phyloP scores from a whole-genome alignment of 1,284 basidiomycete genomes.

The Neonothopanus nambi region DNA sequence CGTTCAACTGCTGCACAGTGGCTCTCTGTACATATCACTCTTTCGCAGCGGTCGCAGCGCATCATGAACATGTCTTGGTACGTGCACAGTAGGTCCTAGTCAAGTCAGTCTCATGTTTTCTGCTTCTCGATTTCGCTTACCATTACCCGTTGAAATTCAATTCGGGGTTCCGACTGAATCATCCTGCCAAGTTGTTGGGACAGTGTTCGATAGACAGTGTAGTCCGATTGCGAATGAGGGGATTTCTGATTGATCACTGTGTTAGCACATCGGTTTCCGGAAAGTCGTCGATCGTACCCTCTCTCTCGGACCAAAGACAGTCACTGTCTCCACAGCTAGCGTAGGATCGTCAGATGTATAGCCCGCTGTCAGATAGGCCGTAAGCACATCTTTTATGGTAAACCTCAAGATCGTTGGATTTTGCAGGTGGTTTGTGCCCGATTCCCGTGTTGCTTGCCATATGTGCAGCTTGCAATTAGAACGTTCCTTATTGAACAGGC shows the following conservation, averaged over 20 bases:
- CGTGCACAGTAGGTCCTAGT: slow-evolving; percentile 39
- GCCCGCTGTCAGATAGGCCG: slow-evolving; percentile 54
- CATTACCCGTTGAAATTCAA: slow-evolving; percentile 49
- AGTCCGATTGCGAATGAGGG: slow-evolving; percentile 68
- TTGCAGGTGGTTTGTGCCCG: slow-evolving; percentile 16
- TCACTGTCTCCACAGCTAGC: slow-evolving; percentile 57
- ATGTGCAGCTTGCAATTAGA: slow-evolving; percentile 44
- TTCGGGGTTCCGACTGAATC: slow-evolving; percentile 52
- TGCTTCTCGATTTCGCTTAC: slow-evolving; percentile 35
- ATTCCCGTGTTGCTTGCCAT: slow-evolving; percentile 42
- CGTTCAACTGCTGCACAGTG: slow-evolving; percentile 71
- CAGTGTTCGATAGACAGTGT: slow-evolving; percentile 58
- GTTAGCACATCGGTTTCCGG: background rate
- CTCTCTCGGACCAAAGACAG: slow-evolving; percentile 69
- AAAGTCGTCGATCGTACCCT: slow-evolving; percentile 37
- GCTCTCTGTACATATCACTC: slow-evolving; percentile 65
- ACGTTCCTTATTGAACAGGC: slow-evolving; percentile 48
- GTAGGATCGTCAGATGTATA: slow-evolving; percentile 30
- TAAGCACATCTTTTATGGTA: slow-evolving; percentile 59
- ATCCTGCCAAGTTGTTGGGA: slow-evolving; percentile 62
- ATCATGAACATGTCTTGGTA: slow-evolving; percentile 63
- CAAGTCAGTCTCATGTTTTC: slow-evolving; percentile 25
- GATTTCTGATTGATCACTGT: slow-evolving; percentile 44
- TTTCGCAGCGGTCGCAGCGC: slow-evolving; percentile 55
- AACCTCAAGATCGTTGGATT: slow-evolving; percentile 49